phyloP scores from a whole-genome alignment of 2,329 filamentous ascomycete species.

The Colletotrichum ledebouriae region DNA sequence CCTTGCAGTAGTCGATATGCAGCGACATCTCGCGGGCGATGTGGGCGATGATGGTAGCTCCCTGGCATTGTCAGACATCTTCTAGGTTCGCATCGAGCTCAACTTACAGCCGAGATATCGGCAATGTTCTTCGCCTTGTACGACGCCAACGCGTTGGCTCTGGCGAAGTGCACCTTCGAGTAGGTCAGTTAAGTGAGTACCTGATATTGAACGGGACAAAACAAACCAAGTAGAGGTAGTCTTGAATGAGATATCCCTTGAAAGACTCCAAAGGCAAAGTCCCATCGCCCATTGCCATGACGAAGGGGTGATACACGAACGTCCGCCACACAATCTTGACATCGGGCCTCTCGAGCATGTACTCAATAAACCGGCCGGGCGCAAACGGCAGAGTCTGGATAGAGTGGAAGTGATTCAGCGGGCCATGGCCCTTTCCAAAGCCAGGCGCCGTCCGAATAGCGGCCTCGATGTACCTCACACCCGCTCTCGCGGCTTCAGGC shows the following conservation, averaged over 20 bases:
- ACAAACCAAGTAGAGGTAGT: conserved; percentile 87
- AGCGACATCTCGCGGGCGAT: conserved; percentile 84
- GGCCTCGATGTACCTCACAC: conserved; percentile 78
- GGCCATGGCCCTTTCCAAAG: conserved; percentile 77
- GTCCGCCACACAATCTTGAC: conserved; percentile 80
- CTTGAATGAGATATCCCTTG: conserved; percentile 90
- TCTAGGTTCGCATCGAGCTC: conserved; percentile 43
- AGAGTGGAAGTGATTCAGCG: conserved; percentile 85
- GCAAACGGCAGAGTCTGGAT: conserved; percentile 76
- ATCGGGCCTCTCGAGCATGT: conserved; percentile 80
- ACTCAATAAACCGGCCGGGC: conserved; percentile 85
- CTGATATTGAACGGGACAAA: too few relatives aligned
- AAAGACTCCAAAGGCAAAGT: conserved; percentile 82
- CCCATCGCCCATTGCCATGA: conserved; percentile 80
- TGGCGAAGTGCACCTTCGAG: conserved; percentile 82
- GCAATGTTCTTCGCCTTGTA: conserved; percentile 85
- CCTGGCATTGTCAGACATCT: conserved; percentile 53
- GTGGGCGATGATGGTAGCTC: conserved; percentile 78
- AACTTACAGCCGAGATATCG: conserved; percentile 76
- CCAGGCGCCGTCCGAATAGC: conserved; percentile 75
- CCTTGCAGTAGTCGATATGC: conserved; percentile 85
- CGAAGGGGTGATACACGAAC: conserved; percentile 87
- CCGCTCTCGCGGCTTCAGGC: conserved; percentile 72
- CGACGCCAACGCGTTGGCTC: conserved; percentile 85
- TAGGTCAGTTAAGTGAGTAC: not conserved